These are phyloP conservation scores for Polyporus tsugae DNA, from an alignment of 1,284 basidiomycete genomes.

Conservation along the genomic window DNA sequence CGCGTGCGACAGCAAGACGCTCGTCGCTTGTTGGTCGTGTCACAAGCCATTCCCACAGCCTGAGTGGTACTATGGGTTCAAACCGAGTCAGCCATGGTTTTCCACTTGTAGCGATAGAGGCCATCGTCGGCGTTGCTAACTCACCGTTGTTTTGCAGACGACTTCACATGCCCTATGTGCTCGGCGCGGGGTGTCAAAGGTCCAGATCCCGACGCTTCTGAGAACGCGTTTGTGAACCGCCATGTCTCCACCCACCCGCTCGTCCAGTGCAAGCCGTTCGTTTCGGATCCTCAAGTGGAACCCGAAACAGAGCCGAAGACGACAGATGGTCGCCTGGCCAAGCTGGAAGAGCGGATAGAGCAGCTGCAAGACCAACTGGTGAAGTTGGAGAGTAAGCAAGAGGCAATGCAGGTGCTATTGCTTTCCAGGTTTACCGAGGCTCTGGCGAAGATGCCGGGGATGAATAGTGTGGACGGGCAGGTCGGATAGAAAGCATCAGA, in stretches of 20 bases:
- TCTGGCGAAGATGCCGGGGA: not conserved
- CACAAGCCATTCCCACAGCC: slow-evolving; percentile 13
- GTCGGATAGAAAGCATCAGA: not conserved
- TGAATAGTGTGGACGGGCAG: not conserved
- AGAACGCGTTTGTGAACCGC: not conserved
- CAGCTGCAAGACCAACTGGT: slow-evolving; percentile 14
- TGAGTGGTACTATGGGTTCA: slow-evolving; percentile 15
- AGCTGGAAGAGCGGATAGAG: slow-evolving; percentile 22
- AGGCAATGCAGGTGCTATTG: slow-evolving; percentile 9
- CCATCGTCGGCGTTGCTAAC: not conserved
- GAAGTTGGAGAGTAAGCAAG: slow-evolving; percentile 13
- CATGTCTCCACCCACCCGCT: slow-evolving; percentile 16
- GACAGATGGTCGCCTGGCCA: slow-evolving; percentile 11
- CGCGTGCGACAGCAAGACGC: slow-evolving; percentile 9
- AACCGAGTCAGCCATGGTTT: not conserved
- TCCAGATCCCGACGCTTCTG: not conserved
- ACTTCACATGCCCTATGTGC: slow-evolving; percentile 19
- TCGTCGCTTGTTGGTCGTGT: slow-evolving; percentile 15
- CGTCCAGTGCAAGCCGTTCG: slow-evolving; percentile 11
- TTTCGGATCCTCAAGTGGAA: not conserved
- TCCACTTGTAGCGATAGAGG: too few relatives aligned
- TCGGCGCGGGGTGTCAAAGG: slow-evolving; percentile 10
- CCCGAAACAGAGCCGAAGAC: not conserved
- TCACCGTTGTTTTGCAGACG: not conserved
- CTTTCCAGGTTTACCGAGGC: slow-evolving; percentile 5